These are phyloP conservation scores for Paramecium primaurelia DNA, from an alignment of 73 alveolate genomes.

Conservation along the genomic window DNA sequence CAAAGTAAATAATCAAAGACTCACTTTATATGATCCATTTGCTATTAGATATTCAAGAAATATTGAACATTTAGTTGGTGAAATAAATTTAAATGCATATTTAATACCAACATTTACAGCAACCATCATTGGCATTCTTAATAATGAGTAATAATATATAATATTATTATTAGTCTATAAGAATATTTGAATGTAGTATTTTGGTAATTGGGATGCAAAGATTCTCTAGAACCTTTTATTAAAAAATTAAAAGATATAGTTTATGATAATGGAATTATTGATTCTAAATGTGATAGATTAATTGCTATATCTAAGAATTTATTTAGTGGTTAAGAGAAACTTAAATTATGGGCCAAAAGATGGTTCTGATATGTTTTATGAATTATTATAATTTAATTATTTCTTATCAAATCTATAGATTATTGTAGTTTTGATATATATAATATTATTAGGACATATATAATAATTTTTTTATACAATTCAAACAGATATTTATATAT, in stretches of 20 bases:
- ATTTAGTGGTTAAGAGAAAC: conserved; percentile 18
- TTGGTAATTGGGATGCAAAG: conserved; percentile 16
- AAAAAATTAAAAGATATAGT: neutral
- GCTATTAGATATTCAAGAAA: conserved; percentile 42
- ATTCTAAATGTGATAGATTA: neutral
- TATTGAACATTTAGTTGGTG: neutral
- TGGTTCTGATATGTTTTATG: conserved; percentile 17
- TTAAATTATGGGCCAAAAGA: neutral
- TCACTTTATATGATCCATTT: neutral
- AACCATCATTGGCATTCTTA: neutral
- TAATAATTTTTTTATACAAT: too few relatives aligned
- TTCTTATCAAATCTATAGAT: neutral
- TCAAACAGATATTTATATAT: too few relatives aligned
- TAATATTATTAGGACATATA: too few relatives aligned
- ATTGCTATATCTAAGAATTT: neutral
- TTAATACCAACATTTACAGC: conserved; percentile 1
- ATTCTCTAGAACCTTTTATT: neutral
- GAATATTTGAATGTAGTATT: neutral
- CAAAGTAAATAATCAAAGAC: neutral
- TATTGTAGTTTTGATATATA: too few relatives aligned
- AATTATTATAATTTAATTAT: neutral
- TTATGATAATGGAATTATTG: neutral
- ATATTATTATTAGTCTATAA: neutral
- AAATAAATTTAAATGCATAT: neutral
- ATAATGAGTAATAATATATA: neutral